phyloP scores from a whole-genome alignment of 306 rosid genomes.

The Rosa chinensis region DNA sequence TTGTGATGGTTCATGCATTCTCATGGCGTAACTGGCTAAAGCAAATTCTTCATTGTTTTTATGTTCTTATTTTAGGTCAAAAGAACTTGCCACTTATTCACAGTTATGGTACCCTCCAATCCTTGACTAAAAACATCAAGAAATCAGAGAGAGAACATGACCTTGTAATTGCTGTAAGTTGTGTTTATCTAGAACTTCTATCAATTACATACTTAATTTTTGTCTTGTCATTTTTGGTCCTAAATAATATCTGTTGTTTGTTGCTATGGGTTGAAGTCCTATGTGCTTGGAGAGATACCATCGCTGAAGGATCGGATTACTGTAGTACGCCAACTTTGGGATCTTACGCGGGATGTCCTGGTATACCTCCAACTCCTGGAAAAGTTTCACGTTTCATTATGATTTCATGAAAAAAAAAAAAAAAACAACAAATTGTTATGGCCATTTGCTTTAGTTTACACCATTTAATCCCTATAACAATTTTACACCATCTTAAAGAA shows the following conservation, averaged over 20 bases:
- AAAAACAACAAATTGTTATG: background rate
- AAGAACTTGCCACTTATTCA: slow-evolving; percentile 89
- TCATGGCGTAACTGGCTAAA: background rate
- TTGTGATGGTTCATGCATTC: slow-evolving; percentile 9
- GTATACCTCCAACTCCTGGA: slow-evolving; percentile 42
- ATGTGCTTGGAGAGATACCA: slow-evolving; percentile 95
- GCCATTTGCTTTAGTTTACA: background rate
- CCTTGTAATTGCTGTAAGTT: slow-evolving; percentile 94
- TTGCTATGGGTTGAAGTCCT: slow-evolving; percentile 64
- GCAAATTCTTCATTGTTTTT: slow-evolving; percentile 16
- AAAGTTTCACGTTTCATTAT: slow-evolving; percentile 11
- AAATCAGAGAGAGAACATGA: slow-evolving; percentile 87
- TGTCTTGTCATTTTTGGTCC: slow-evolving; percentile 16
- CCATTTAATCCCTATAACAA: background rate
- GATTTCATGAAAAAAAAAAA: slow-evolving; percentile 5
- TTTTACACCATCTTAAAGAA: background rate
- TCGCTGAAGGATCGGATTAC: slow-evolving; percentile 84
- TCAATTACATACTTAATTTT: background rate
- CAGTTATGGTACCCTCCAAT: slow-evolving; percentile 82
- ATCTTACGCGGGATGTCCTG: slow-evolving; percentile 81
- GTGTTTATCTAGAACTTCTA: slow-evolving; percentile 11
- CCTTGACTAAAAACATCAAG: slow-evolving; percentile 51
- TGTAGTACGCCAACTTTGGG: slow-evolving; percentile 91
- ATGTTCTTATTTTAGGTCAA: slow-evolving; percentile 49
- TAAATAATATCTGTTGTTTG: slow-evolving; percentile 30